Evolutionary conservation across 345 rosid genomes (phyloP), one percentile per base, ranked within the genome.

Genomic region (Citrus trifoliata): DNA sequence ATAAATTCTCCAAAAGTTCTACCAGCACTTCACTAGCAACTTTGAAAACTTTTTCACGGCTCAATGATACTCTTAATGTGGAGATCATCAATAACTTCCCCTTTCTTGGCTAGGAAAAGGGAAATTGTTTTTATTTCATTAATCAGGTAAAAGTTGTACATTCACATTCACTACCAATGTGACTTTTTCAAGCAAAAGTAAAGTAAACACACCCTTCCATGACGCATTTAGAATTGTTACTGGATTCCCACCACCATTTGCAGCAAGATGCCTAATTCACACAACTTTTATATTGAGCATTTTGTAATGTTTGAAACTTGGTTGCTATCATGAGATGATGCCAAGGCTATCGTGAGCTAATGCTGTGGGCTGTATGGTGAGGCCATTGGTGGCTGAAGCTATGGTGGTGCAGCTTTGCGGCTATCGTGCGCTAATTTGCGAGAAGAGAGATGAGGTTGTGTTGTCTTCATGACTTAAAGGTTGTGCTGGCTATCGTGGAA

Each of bases 211-310:
- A 78, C 98, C 97, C 86, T 93, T 95, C 98, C 94, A 7, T 59
- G 97, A 91, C 74, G 87, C 83, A 84, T 93, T 94, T 76, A 95
- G 97, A 84, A 95, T 86, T 81, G 88, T 78, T 75, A 94, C 97
- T 75, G 92, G 91, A 85, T 70, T 88, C 33, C 98, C 98, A 85
- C 98, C 95, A 66, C 81, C 91, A 82, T 82, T 88, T 71, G 97
- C 94, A 59, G 97, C 95, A 75, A 92, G 74, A 87, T 83, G 35
- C 97, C 98, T 62, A 96, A 81, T 59, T 92, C 92, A 80, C 87
- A 87, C 66, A 96, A 81, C 56, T 88, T 88, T 63, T 88, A 89
- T 78, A 90, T 70, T 19, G 91, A 78, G 40, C 81, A 76, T 79
- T 84, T 85, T 63, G 79, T 84, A 74, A 92, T 76, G 82, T 83